These are phyloP conservation scores for Brassica cretica DNA, from an alignment of 345 rosid species.

Conservation along the genomic window DNA sequence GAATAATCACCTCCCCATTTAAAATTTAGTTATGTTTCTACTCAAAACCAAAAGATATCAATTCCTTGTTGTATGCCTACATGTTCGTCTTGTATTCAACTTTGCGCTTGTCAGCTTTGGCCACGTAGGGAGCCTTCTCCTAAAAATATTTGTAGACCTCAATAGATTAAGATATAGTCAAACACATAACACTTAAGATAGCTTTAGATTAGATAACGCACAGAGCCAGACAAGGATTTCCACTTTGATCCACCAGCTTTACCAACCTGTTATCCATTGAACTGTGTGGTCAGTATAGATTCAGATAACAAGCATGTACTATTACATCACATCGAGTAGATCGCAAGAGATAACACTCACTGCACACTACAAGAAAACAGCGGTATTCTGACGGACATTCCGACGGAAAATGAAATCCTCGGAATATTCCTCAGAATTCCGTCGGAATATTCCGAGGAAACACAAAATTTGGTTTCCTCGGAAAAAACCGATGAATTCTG, in stretches of 20 bases:
- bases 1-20: conserved; percentile 43
- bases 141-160: background rate
- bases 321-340: too few relatives aligned
- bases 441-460: too few relatives aligned
- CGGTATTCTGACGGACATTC: too few relatives aligned
- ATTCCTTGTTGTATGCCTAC: conserved; percentile 81
- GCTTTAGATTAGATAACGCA: background rate
- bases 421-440: too few relatives aligned
- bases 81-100: conserved; percentile 54
- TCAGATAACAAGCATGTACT: background rate
- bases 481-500: too few relatives aligned
- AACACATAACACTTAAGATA: conserved; percentile 9
- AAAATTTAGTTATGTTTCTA: too few relatives aligned
- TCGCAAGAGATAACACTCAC: conserved; percentile 39
- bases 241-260: conserved; percentile 96
- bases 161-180: background rate
- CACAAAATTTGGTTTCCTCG: too few relatives aligned
- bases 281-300: background rate
- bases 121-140: background rate
- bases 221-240: conserved; percentile 73
- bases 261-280: conserved; percentile 57
- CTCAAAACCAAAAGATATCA: background rate
- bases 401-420: too few relatives aligned
- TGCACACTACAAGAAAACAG: too few relatives aligned
- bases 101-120: background rate